These are phyloP conservation scores for Colletotrichum graminicola DNA, from an alignment of 2,329 filamentous ascomycete species.

Conservation along the genomic window DNA sequence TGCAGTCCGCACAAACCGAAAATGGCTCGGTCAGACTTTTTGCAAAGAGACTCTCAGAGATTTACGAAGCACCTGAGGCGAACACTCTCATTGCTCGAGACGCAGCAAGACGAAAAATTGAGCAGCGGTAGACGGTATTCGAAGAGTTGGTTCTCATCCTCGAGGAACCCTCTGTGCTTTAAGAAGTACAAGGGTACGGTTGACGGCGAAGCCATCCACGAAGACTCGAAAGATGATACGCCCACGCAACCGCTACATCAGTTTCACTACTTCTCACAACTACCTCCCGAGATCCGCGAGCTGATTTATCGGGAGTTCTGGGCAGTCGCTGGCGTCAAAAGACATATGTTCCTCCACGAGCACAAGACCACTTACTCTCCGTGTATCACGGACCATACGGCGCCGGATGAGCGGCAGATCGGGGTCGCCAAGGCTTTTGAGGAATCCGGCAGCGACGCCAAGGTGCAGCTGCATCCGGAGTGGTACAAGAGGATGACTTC, in stretches of 20 bases:
- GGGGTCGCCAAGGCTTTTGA: slow-evolving; percentile 30
- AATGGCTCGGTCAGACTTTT: slow-evolving; percentile 1
- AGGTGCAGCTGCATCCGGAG: slow-evolving; percentile 31
- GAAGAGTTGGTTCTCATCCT: slow-evolving; percentile 3
- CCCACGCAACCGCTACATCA: slow-evolving; percentile 14
- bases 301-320: slow-evolving; percentile 39
- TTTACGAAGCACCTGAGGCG: slow-evolving; percentile 10
- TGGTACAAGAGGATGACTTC: slow-evolving; percentile 41
- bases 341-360: slow-evolving; percentile 31
- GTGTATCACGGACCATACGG: slow-evolving; percentile 36
- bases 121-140: background rate
- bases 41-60: slow-evolving; percentile 17
- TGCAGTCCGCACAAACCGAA: too few relatives aligned
- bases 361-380: slow-evolving; percentile 17
- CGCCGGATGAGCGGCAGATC: slow-evolving; percentile 36
- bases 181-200: background rate
- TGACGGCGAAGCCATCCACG: background rate
- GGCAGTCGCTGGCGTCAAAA: slow-evolving; percentile 20
- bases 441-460: background rate
- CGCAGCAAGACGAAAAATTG: background rate
- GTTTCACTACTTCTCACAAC: slow-evolving; percentile 27
- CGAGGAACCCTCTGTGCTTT: background rate
- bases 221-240: background rate
- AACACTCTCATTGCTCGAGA: background rate
- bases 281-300: slow-evolving; percentile 39